Evolutionary conservation across 352 stramenopile species (phyloP).

Genomic region (Pythium dissotocum): DNA sequence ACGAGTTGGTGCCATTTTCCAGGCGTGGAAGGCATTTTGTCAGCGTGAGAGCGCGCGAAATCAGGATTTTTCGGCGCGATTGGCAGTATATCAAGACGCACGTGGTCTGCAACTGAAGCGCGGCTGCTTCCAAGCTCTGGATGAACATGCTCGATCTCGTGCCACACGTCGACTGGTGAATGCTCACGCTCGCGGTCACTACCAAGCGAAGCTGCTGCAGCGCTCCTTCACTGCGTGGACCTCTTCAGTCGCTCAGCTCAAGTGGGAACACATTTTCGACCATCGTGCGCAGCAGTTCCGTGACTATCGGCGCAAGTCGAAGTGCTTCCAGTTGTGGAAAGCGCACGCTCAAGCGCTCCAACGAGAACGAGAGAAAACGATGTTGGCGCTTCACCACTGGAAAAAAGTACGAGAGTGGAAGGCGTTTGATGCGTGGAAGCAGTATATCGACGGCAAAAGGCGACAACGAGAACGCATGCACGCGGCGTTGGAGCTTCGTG

Average conservation of each 20-base stretch:
- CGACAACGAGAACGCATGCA: conserved; percentile 47
- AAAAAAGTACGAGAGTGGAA: conserved; percentile 41
- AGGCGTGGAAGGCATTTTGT: conserved; percentile 8
- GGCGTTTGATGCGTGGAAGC: conserved; percentile 37
- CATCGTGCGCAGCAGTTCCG: conserved; percentile 38
- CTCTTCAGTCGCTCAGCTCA: conserved; percentile 31
- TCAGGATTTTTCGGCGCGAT: not conserved
- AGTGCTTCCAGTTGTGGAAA: conserved; percentile 40
- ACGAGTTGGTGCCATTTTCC: not conserved
- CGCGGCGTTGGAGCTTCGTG: conserved; percentile 50
- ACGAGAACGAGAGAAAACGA: conserved; percentile 29
- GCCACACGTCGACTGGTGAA: conserved; percentile 17
- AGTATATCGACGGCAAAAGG: conserved; percentile 34
- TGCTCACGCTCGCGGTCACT: conserved; percentile 34
- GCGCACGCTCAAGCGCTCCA: conserved; percentile 19
- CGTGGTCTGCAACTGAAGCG: not conserved
- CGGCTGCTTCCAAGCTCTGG: conserved; percentile 8
- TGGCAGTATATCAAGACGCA: not conserved
- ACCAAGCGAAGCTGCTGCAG: conserved; percentile 29
- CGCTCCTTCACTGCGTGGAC: conserved; percentile 35
- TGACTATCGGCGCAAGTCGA: conserved; percentile 25
- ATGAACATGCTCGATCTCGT: conserved; percentile 14
- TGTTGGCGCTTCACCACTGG: conserved; percentile 52
- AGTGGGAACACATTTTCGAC: conserved; percentile 47
- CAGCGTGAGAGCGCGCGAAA: conserved; percentile 2